phyloP scores from a whole-genome alignment of 345 rosid genomes.

The Citrus cavaleriei region DNA sequence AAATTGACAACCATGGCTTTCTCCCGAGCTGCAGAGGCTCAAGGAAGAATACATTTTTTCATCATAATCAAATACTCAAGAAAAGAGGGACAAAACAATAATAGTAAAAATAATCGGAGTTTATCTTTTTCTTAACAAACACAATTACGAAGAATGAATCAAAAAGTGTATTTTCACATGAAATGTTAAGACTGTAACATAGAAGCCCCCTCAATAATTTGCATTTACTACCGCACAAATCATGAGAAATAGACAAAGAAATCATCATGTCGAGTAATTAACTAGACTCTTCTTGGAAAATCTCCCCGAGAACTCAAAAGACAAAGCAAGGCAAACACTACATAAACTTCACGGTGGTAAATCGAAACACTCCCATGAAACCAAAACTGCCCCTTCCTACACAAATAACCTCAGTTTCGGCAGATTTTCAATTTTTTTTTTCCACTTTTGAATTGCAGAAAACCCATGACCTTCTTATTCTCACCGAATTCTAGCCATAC shows the following conservation, averaged over 20 bases:
- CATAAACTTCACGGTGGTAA: background rate
- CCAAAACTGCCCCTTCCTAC: background rate
- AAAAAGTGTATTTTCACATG: background rate
- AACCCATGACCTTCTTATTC: too few relatives aligned
- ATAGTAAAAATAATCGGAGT: background rate
- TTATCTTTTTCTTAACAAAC: background rate
- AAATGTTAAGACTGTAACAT: background rate
- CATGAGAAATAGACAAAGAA: background rate
- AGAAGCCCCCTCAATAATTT: background rate
- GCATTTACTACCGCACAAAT: background rate
- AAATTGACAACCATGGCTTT: conserved; percentile 87
- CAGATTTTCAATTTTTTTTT: too few relatives aligned
- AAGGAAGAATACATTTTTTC: background rate
- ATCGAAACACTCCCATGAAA: background rate
- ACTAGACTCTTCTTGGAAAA: background rate
- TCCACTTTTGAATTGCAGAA: too few relatives aligned
- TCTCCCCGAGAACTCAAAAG: background rate
- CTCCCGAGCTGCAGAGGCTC: conserved; percentile 58
- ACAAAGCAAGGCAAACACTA: background rate
- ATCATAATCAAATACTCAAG: background rate
- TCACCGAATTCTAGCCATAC: background rate
- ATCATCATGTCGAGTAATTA: background rate
- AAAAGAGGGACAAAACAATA: too few relatives aligned
- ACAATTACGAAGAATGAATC: too few relatives aligned
- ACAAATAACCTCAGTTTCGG: background rate